Evolutionary conservation across 441 rosid species (phyloP), one percentile per base, ranked within the genome.

Genomic region (Pelargonium myrrhifolium): DNA sequence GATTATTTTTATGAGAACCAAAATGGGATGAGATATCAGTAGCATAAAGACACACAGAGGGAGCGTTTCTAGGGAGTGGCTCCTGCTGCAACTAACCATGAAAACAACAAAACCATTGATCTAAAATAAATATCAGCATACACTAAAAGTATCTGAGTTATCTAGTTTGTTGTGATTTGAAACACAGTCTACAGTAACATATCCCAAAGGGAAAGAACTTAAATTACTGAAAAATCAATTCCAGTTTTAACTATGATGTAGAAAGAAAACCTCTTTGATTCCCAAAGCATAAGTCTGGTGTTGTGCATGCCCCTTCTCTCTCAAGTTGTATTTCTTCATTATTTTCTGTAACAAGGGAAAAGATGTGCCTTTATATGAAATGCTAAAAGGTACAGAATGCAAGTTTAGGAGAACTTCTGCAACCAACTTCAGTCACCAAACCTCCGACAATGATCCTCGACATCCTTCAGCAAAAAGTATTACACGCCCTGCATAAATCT

Each of bases 201-300:
- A 12, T 55, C 21, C 60, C 2, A 63, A 12, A 37, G 15, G 20
- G 62, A 59, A 68, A 71, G 45, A 11, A 64, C 20, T 67, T 53
- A 22, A 39, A 68, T 31, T 35, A 12, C 74, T 9, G 47, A 66
- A 56, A 68, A 2, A 49, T 14, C n/a, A n/a, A n/a, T n/a, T n/a
- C n/a, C n/a, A n/a, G n/a, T n/a, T n/a, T n/a, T n/a, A n/a, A n/a
- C n/a, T n/a, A n/a, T n/a, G n/a, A n/a, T n/a, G 40, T 56, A 62
- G 62, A 49, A 15, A 64, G 69, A 18, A 21, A 62, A 91, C 99
- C 97, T 93, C 99, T 77, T 93, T 93, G 61, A 93, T 91, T 71
- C 99, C 99, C 76, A 93, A 80, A 75, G 97, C 99, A 84, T 90
- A 93, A 11, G 95, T 93, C 73, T 93, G 99, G 82, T 89, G 97